phyloP scores from a whole-genome alignment of 2,329 filamentous ascomycete species.

The Aspergillus neoniger region DNA sequence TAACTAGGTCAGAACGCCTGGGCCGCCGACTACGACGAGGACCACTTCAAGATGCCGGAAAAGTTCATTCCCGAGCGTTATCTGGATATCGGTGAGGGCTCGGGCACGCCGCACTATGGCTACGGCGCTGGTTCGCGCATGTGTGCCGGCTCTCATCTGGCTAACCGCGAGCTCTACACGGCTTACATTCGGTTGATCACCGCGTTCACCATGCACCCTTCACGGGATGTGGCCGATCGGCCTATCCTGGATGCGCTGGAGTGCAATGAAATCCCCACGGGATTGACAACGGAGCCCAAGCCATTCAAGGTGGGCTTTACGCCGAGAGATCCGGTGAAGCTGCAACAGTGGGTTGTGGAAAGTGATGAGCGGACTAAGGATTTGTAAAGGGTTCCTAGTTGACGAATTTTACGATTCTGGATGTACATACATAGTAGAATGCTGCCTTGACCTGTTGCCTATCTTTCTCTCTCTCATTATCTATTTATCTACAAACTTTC shows the following conservation, averaged over 20 bases:
- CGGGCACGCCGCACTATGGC: slow-evolving; percentile 62
- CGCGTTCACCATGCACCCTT: slow-evolving; percentile 58
- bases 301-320: slow-evolving; percentile 62
- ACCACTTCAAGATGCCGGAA: slow-evolving; percentile 65
- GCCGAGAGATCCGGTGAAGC: slow-evolving; percentile 48
- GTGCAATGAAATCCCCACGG: slow-evolving; percentile 59
- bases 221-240: slow-evolving; percentile 49
- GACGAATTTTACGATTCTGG: background rate
- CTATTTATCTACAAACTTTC: no score
- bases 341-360: slow-evolving; percentile 56
- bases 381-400: slow-evolving; percentile 32
- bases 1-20: slow-evolving; percentile 61
- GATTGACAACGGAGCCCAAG: slow-evolving; percentile 63
- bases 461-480: no score
- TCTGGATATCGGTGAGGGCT: slow-evolving; percentile 53
- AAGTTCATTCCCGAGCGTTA: slow-evolving; percentile 72
- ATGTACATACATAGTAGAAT: slow-evolving; percentile 5
- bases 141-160: slow-evolving; percentile 65
- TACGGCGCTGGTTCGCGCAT: slow-evolving; percentile 66
- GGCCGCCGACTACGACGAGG: slow-evolving; percentile 70
- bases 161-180: slow-evolving; percentile 64
- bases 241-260: slow-evolving; percentile 60
- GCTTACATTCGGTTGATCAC: slow-evolving; percentile 61
- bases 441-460: no score
- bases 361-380: slow-evolving; percentile 56